A percentile compares a stretch with the other conserved stretches of the same genome.
phyloP scores from a whole-genome alignment of 2,329 filamentous ascomycete genomes.

The Diaporthe citri region DNA sequence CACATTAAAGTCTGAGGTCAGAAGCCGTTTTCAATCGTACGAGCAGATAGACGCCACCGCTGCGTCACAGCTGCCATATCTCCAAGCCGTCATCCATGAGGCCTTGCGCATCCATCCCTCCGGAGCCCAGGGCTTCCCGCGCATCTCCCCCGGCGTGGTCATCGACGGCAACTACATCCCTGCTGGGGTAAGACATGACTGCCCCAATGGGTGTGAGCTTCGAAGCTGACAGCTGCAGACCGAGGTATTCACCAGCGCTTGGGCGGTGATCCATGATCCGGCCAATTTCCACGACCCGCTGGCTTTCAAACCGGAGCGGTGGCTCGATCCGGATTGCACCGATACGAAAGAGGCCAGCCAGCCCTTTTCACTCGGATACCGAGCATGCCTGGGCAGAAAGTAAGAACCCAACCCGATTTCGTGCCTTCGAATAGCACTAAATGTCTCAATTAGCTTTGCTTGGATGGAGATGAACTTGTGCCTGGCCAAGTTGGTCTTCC shows the following conservation, averaged over 20 bases:
- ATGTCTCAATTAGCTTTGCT: background rate
- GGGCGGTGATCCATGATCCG: background rate
- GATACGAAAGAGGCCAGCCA: constrained; percentile 16
- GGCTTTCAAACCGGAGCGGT: constrained; percentile 18
- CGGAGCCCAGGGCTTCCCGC: background rate
- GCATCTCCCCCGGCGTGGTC: background rate
- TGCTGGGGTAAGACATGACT: background rate
- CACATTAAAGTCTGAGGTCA: background rate
- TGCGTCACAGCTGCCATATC: constrained; percentile 11
- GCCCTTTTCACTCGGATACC: constrained; percentile 13
- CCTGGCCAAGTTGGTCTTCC: constrained; percentile 4
- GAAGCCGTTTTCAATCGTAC: background rate
- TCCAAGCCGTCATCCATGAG: constrained; percentile 42
- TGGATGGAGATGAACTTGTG: constrained; percentile 8
- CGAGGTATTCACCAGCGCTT: constrained; percentile 8
- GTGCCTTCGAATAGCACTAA: background rate
- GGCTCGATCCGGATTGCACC: constrained; percentile 11
- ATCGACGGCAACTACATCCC: constrained; percentile 6
- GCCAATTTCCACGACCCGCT: constrained; percentile 8
- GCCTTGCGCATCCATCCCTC: constrained; percentile 44
- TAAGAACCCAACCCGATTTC: background rate
- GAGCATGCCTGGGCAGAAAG: constrained; percentile 9
- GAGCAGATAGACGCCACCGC: background rate
- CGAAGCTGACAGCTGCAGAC: constrained; percentile 2
- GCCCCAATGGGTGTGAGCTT: no score